Percentiles rank a stretch among this genome's conserved stretches.
phyloP scores from a whole-genome alignment of 768 basidiomycete species.

The Aureoboletus auriporus region DNA sequence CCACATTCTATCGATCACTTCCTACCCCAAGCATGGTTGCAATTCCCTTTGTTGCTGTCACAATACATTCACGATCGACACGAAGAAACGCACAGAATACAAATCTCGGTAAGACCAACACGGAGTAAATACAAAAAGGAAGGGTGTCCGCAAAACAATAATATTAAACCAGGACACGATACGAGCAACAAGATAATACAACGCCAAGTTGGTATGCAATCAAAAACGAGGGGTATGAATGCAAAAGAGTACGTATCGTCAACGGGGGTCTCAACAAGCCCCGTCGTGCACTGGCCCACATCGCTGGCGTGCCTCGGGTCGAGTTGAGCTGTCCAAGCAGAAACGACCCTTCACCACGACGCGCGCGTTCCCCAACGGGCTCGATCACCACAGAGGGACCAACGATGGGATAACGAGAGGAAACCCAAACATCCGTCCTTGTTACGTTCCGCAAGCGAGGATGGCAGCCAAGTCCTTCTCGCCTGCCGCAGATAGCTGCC shows the following conservation, averaged over 20 bases:
- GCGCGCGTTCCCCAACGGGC: constrained; percentile 3
- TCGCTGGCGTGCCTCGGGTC: constrained; percentile 29
- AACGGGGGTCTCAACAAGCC: neutral
- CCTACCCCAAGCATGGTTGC: too few species aligned
- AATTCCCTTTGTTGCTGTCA: too few species aligned
- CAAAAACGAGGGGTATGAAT: constrained; percentile 22
- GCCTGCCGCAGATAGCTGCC: constrained; percentile 79
- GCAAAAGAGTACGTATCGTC: constrained; percentile 7
- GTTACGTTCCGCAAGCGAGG: constrained; percentile 39
- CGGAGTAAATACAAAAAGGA: neutral
- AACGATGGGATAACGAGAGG: constrained; percentile 1
- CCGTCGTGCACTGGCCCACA: constrained; percentile 6
- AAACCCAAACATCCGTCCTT: neutral
- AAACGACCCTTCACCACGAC: constrained; percentile 5
- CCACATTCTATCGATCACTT: too few species aligned
- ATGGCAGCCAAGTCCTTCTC: constrained; percentile 82
- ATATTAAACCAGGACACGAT: neutral
- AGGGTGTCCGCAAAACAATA: neutral
- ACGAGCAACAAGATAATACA: neutral
- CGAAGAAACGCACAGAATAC: too few species aligned
- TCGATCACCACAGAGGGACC: constrained; percentile 2
- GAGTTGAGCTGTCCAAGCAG: constrained; percentile 7
- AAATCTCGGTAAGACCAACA: neutral
- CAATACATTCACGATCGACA: too few species aligned
- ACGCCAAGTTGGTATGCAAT: constrained; percentile 19